Conservation (phyloP, 2,329 filamentous ascomycete species). For the Neofusicoccum ribis region DNA sequence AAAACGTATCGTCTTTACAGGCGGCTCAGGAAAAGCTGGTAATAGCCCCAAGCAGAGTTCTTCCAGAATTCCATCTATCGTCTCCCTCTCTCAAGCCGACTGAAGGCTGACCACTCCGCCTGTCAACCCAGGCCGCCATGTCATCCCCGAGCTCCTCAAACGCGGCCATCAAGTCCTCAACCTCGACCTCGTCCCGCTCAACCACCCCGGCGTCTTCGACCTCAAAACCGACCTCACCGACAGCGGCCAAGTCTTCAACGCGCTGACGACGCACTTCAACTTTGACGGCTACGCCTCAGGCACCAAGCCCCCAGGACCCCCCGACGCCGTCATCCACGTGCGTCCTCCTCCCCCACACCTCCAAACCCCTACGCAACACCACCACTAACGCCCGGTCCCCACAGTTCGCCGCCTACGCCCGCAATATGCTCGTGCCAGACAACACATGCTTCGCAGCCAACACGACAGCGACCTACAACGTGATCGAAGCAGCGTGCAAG, state of each 20-base stretch:
- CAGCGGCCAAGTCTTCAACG: constrained; percentile 58
- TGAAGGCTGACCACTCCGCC: not conserved
- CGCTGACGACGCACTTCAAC: constrained; percentile 58
- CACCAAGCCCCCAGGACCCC: constrained; percentile 44
- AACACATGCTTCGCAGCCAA: constrained; percentile 61
- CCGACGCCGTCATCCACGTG: constrained; percentile 61
- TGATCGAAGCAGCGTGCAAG: constrained; percentile 64
- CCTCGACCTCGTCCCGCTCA: constrained; percentile 53
- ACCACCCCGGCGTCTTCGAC: constrained; percentile 52
- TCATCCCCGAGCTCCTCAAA: constrained; percentile 54
- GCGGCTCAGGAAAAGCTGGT: constrained; percentile 53
- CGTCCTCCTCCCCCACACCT: too few species aligned
- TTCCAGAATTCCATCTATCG: not conserved
- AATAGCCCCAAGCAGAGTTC: not conserved
- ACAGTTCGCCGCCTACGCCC: constrained; percentile 56
- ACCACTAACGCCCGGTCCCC: too few species aligned
- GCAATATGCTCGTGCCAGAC: constrained; percentile 63
- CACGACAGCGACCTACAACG: constrained; percentile 59
- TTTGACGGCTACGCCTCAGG: constrained; percentile 49
- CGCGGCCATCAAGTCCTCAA: constrained; percentile 57
- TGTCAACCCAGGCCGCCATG: constrained; percentile 45
- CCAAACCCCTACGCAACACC: too few species aligned
- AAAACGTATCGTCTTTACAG: constrained; percentile 54
- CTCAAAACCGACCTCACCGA: constrained; percentile 58
- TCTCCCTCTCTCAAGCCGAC: not conserved